Conservation (phyloP, 2,329 filamentous ascomycete genomes). For the Fusarium lateritium region DNA sequence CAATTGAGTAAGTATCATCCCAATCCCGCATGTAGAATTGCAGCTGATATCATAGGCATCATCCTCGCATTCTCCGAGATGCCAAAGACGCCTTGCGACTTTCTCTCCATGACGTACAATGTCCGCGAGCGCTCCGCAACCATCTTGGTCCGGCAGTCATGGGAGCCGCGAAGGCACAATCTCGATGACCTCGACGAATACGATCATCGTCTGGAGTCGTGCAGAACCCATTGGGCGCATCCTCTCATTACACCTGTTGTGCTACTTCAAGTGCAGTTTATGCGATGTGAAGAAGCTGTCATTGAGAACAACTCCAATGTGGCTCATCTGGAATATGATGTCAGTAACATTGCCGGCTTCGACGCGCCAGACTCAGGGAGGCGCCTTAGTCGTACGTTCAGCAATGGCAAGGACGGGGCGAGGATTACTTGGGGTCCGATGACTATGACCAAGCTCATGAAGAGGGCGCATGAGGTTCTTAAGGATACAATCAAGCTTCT, state of each 20-base stretch:
- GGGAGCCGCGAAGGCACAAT: slow-evolving; percentile 58
- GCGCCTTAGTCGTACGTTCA: slow-evolving; percentile 44
- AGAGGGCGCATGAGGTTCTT: slow-evolving; percentile 62
- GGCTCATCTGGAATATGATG: slow-evolving; percentile 58
- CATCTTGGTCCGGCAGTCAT: slow-evolving; percentile 61
- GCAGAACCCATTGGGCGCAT: slow-evolving; percentile 61
- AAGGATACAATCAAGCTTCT: slow-evolving; percentile 62
- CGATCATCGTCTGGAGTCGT: slow-evolving; percentile 61
- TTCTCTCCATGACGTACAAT: slow-evolving; percentile 63
- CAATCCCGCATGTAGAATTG: too few relatives aligned
- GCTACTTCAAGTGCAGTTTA: slow-evolving; percentile 62
- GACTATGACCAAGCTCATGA: slow-evolving; percentile 64
- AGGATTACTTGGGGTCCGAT: slow-evolving; percentile 55
- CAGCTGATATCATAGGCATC: slow-evolving; percentile 51
- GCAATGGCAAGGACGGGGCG: slow-evolving; percentile 44
- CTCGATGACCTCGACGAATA: slow-evolving; percentile 63
- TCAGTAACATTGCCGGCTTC: slow-evolving; percentile 61
- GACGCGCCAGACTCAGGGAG: slow-evolving; percentile 50
- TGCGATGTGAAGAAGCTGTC: slow-evolving; percentile 61
- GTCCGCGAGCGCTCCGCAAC: slow-evolving; percentile 57
- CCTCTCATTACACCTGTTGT: slow-evolving; percentile 62
- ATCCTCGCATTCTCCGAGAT: slow-evolving; percentile 62
- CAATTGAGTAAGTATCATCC: slow-evolving; percentile 50
- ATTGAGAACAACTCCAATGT: slow-evolving; percentile 61
- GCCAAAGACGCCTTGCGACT: slow-evolving; percentile 62